Evolutionary conservation across 1,139 yeast genomes (phyloP), one percentile per base, ranked within the genome.

Genomic region (Magnusiomyces ingens): DNA sequence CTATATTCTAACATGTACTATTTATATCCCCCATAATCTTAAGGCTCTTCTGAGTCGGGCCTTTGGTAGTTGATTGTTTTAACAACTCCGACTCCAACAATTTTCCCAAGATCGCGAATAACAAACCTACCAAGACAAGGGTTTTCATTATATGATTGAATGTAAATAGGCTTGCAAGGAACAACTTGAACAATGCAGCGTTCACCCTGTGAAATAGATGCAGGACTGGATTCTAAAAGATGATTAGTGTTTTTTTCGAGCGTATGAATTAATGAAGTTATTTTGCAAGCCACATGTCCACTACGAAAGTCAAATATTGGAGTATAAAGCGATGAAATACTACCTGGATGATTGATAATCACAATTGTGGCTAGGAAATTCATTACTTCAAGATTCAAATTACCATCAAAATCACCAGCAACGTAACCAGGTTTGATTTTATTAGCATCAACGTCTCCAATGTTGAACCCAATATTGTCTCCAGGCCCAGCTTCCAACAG

Each of bases 11-110:
- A n/a, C n/a, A n/a, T n/a, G n/a, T n/a, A n/a, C n/a, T n/a, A n/a
- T n/a, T n/a, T n/a, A n/a, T n/a, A n/a, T n/a, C n/a, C n/a, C n/a
- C n/a, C n/a, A n/a, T n/a, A n/a, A n/a, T n/a, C n/a, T n/a, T n/a
- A n/a, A n/a, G n/a, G n/a, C n/a, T n/a, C n/a, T n/a, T n/a, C n/a
- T n/a, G n/a, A n/a, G n/a, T n/a, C n/a, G n/a, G n/a, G n/a, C n/a
- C n/a, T n/a, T n/a, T n/a, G n/a, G n/a, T n/a, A n/a, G n/a, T n/a
- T n/a, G n/a, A n/a, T n/a, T n/a, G n/a, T 79, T 88, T 91, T 91
- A 93, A 91, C 88, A 75, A 91, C 97, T 89, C 97, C 98, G 76
- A 91, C 97, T 74, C 97, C 97, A 71, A 91, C 98, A 68, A 97
- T 90, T 80, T 89, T 96, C 85, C 97, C 88, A 97, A 90, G 90